These are phyloP conservation scores for Clonostachys byssicola DNA, from an alignment of 2,329 filamentous ascomycete genomes.

Conservation along the genomic window DNA sequence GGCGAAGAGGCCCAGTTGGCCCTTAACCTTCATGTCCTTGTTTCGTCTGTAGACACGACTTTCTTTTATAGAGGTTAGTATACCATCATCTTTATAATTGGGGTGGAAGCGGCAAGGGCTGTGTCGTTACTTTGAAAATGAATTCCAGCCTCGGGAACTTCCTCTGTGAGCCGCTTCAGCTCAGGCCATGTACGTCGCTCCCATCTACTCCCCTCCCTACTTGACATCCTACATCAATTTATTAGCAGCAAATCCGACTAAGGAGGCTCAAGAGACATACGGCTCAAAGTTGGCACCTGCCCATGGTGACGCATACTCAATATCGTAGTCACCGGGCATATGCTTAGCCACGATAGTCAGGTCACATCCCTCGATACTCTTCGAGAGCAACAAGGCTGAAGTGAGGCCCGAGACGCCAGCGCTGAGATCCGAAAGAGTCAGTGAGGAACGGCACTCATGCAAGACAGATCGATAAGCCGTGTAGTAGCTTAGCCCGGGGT, in stretches of 20 bases:
- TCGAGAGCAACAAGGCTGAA: constrained; percentile 42
- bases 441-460: neutral
- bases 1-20: constrained; percentile 39
- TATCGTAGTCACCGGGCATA: constrained; percentile 90
- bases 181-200: constrained; percentile 63
- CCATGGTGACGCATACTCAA: constrained; percentile 88
- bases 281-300: constrained; percentile 79
- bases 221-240: constrained; percentile 34
- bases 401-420: constrained; percentile 50
- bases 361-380: constrained; percentile 29
- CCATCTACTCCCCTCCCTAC: constrained; percentile 41
- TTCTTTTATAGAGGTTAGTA: no score
- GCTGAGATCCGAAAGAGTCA: constrained; percentile 10
- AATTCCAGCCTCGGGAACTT: constrained; percentile 73
- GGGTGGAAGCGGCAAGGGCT: neutral
- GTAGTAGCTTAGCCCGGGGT: no score
- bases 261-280: constrained; percentile 36
- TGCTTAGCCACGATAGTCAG: constrained; percentile 74
- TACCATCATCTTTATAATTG: no score
- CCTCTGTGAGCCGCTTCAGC: constrained; percentile 52
- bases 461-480: neutral
- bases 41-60: constrained; percentile 11
- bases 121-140: constrained; percentile 64
- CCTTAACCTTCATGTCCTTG: constrained; percentile 48
- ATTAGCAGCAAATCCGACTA: no score